These are phyloP conservation scores for Posidonia oceanica DNA, from an alignment of 116 monocot genomes.

Conservation along the genomic window DNA sequence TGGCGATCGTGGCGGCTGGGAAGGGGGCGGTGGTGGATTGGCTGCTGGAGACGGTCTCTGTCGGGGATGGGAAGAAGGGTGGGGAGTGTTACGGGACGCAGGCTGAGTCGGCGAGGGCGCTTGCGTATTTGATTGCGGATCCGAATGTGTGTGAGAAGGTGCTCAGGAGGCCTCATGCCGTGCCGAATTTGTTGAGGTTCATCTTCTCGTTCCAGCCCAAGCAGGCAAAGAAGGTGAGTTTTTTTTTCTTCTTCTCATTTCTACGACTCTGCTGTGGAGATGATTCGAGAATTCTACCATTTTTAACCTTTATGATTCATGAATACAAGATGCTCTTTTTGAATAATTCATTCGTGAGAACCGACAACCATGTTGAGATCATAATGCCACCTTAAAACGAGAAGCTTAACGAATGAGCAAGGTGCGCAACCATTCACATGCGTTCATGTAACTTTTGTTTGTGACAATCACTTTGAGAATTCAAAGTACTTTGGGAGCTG, in stretches of 20 bases:
- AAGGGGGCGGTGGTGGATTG: slow-evolving; percentile 89
- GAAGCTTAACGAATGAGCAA: no score
- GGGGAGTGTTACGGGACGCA: slow-evolving; percentile 43
- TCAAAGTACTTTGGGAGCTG: no score
- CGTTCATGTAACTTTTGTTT: no score
- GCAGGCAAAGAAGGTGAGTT: slow-evolving; percentile 38
- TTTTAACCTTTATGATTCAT: background rate
- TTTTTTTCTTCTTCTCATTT: background rate
- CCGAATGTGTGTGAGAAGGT: slow-evolving; percentile 42
- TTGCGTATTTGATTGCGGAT: slow-evolving; percentile 70
- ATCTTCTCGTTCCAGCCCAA: slow-evolving; percentile 92
- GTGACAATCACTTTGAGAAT: no score
- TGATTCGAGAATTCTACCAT: background rate
- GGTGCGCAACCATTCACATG: no score
- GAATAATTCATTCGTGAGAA: no score
- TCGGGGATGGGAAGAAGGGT: slow-evolving; percentile 9
- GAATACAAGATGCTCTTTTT: background rate
- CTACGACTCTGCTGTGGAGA: background rate
- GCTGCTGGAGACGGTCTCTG: slow-evolving; percentile 65
- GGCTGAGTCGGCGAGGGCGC: slow-evolving; percentile 89
- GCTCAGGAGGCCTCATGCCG: slow-evolving; percentile 61
- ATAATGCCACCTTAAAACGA: no score
- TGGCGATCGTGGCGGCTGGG: slow-evolving; percentile 73
- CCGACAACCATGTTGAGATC: no score
- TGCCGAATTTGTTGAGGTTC: slow-evolving; percentile 66